Base-by-base conservation (phyloP, 768 basidiomycete genomes). In the Lactarius sanguifluus region DNA sequence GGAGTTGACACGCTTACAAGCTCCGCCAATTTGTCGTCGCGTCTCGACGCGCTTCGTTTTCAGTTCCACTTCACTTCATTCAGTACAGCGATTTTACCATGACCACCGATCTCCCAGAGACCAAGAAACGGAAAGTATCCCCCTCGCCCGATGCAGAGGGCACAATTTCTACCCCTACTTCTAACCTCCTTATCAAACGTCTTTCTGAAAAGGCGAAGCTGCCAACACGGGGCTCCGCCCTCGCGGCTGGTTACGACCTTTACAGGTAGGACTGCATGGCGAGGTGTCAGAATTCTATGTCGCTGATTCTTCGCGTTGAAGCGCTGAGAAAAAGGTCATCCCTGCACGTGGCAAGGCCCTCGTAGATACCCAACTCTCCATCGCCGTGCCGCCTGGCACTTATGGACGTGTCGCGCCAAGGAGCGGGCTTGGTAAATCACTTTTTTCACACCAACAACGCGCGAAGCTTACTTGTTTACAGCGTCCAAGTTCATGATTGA, bases 401-500 rank as follows among this genome's bases (percentile, higher is more conserved):
- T 98, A 99, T 74, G 97, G 96, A 69, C 93, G 97, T 62, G 89
- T 99, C 65, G 97, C 97, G 2, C 97, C 97, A 23, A 86, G 96
- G 28, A 94, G 91, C 75, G 97, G 97, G 23, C 87, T 98, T 32
- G 96, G 96, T 97, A 18, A 41, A 34, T 32, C 25, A 25, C 28
- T 47, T 38, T n/a, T 52, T 28, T 62, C 32, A n/a, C 2, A 13
- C 36, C 20, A 9, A n/a, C 56, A 47, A 23, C 43, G 50, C 34
- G 15, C 23, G 16, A 38, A 15, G 23, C 57, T 34, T 66, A 18
- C 34, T 50, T n/a, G 55, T 52, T 41, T 28, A 20, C 69, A 97
- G 97, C 97, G 23, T 91, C 92, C 18, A 99, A 99, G 75, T 95
- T 93, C 76, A 94, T 94, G 87, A 98, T 98, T 65, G 92, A 96